Conservation (phyloP, 2,329 filamentous ascomycete genomes). For the Aureobasidium sp. region DNA sequence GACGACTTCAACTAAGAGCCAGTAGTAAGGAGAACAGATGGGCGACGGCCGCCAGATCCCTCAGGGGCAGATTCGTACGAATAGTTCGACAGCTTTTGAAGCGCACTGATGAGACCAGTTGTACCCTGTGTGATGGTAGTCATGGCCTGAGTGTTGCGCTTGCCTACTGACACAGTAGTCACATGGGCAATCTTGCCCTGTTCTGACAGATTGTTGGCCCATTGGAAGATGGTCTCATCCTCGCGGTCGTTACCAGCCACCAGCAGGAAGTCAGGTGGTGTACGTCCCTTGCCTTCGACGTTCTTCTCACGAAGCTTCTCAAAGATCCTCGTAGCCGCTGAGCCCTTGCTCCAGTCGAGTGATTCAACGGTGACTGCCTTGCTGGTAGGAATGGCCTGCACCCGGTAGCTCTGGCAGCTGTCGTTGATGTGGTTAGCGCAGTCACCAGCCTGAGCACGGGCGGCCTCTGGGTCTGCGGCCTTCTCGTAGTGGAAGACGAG, state of each 20-base stretch:
- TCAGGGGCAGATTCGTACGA: not conserved
- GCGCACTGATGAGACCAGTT: conserved; percentile 44
- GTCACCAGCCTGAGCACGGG: conserved; percentile 74
- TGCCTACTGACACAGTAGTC: conserved; percentile 79
- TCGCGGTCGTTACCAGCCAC: conserved; percentile 87
- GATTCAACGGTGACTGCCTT: conserved; percentile 79
- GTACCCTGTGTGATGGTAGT: conserved; percentile 85
- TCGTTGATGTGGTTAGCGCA: conserved; percentile 95
- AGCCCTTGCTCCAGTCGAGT: conserved; percentile 79
- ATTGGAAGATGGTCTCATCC: conserved; percentile 88
- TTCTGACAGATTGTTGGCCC: conserved; percentile 74
- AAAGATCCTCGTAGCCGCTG: conserved; percentile 70
- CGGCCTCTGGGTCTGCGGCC: conserved; percentile 68
- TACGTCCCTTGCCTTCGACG: conserved; percentile 24
- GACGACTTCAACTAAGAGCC: conserved; percentile 1
- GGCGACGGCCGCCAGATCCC: not conserved
- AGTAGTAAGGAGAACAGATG: conserved; percentile 11
- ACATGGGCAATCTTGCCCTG: conserved; percentile 50
- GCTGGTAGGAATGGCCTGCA: conserved; percentile 73
- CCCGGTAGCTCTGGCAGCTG: conserved; percentile 72
- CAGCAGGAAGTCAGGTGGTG: conserved; percentile 72
- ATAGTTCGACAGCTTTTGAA: conserved; percentile 10
- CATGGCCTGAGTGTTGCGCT: conserved; percentile 78
- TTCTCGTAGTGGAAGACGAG: conserved; percentile 85
- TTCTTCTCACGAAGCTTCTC: conserved; percentile 36